Percentiles rank a stretch among this genome's conserved stretches.
phyloP scores from a whole-genome alignment of 2,329 filamentous ascomycete species.

The Akanthomyces muscarius region DNA sequence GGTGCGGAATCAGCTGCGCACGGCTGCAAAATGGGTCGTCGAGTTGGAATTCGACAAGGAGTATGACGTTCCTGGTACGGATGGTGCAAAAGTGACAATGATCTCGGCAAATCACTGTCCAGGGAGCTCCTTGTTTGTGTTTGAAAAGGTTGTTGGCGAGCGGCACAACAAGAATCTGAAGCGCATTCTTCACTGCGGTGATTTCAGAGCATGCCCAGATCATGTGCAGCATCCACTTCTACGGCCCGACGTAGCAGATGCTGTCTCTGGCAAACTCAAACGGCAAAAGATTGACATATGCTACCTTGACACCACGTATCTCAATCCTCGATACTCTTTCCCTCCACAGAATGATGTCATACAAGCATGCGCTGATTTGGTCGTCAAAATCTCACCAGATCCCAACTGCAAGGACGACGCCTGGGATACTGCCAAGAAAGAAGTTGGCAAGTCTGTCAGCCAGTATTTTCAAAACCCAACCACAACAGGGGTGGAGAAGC shows the following conservation, averaged over 20 bases:
- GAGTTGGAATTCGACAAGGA: slow-evolving; percentile 80
- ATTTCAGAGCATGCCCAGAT: slow-evolving; percentile 84
- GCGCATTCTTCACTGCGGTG: slow-evolving; percentile 88
- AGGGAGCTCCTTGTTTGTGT: slow-evolving; percentile 88
- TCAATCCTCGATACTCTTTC: slow-evolving; percentile 93
- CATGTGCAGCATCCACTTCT: slow-evolving; percentile 81
- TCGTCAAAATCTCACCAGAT: slow-evolving; percentile 69
- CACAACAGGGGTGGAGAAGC: slow-evolving; percentile 23
- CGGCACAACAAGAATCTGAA: slow-evolving; percentile 60
- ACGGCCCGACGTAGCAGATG: slow-evolving; percentile 68
- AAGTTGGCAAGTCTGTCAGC: slow-evolving; percentile 42
- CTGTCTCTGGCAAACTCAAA: slow-evolving; percentile 62
- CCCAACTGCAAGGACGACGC: slow-evolving; percentile 45
- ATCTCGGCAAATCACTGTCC: slow-evolving; percentile 96
- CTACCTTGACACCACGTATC: slow-evolving; percentile 95
- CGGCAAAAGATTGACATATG: slow-evolving; percentile 92
- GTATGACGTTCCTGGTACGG: slow-evolving; percentile 74
- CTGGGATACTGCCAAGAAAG: slow-evolving; percentile 42
- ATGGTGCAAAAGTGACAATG: slow-evolving; percentile 86
- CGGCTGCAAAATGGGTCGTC: slow-evolving; percentile 80
- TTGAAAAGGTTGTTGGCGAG: slow-evolving; percentile 70
- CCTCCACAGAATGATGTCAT: slow-evolving; percentile 87
- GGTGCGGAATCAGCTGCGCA: slow-evolving; percentile 78
- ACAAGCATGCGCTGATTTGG: slow-evolving; percentile 80
- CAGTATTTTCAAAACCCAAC: slow-evolving; percentile 45